Evolutionary conservation across 805 yeast genomes (phyloP), one percentile per base, ranked within the genome.

Genomic region (Candida maesae): DNA sequence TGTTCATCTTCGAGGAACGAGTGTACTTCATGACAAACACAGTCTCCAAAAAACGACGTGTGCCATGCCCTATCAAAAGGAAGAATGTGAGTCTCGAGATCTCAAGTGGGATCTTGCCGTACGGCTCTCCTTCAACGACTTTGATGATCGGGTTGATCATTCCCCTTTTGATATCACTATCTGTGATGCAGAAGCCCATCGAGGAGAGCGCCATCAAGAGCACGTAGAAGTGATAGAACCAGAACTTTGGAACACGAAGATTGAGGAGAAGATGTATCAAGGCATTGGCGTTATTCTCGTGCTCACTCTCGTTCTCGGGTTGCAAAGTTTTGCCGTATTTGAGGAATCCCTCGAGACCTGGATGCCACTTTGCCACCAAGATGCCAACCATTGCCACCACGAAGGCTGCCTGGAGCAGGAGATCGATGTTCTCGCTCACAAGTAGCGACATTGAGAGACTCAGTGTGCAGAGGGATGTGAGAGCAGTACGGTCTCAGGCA

Each of bases 141-240:
- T 33, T 31, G 15, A 51, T 28, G 17, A 26, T 32, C 18, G 39
- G 45, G 20, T 32, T 39, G 15, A 33, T 38, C n/a, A 27, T 14
- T 11, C 28, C 33, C 17, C 44, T 11, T 25, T 36, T 19, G 40
- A 30, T 26, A 35, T 24, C 43, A 14, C 42, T 38, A 15, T 52
- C 49, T n/a, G 48, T 36, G 25, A 51, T 11, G 18, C 45, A 24
- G 15, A 58, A 44, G 11, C 53, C 53, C 2, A 38, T 32, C 6
- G 42, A 13, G 5, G 46, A 25, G 7, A 42, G 40, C 13, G 27
- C 20, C 1, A 68, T 51, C 14, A 79, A 70, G 14, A 76, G 36
- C 5, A 74, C 43, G 57, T 84, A 84, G 50, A 78, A 84, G 52
- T 84, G 88, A 2, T 64, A 52, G 52, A 84, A 84, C 70, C 71